Percentiles rank a stretch among this genome's conserved stretches.
These are phyloP conservation scores for Dalechampia spathulata DNA, from an alignment of 441 rosid genomes.

Conservation along the genomic window DNA sequence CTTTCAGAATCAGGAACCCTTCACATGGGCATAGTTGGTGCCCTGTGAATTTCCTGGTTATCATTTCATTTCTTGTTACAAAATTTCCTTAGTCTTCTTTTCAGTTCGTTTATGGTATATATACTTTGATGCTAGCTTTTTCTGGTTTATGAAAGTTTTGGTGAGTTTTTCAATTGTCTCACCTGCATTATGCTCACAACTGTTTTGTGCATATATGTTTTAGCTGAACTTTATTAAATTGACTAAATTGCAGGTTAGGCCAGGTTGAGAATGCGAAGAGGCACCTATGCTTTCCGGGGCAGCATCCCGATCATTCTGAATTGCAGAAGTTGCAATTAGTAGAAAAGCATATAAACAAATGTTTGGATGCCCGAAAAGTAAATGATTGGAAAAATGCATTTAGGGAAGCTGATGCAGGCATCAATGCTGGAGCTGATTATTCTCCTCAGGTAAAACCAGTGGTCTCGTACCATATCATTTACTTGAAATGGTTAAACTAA, in stretches of 20 bases:
- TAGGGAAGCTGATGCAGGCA: conserved; percentile 65
- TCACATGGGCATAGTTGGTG: background rate
- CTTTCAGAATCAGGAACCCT: background rate
- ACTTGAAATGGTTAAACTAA: background rate
- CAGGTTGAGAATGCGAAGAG: conserved; percentile 63
- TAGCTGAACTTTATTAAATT: conserved; percentile 9
- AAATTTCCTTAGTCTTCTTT: conserved; percentile 2
- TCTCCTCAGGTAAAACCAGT: conserved; percentile 56
- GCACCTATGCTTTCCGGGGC: conserved; percentile 52
- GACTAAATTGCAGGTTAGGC: conserved; percentile 60
- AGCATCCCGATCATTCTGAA: conserved; percentile 43
- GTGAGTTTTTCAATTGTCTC: conserved; percentile 4
- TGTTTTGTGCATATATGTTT: background rate
- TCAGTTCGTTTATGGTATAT: background rate
- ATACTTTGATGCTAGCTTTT: conserved; percentile 10
- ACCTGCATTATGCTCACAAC: conserved; percentile 1
- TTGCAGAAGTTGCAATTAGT: conserved; percentile 63
- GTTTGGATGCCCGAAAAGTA: conserved; percentile 54
- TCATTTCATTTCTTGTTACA: background rate
- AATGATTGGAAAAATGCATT: conserved; percentile 70
- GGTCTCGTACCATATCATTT: background rate
- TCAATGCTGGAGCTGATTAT: conserved; percentile 74
- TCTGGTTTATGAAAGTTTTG: conserved; percentile 1
- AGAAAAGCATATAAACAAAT: conserved; percentile 62
- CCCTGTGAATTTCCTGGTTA: background rate